phyloP scores from a whole-genome alignment of 768 basidiomycete genomes.

The Psilocybe sp. region DNA sequence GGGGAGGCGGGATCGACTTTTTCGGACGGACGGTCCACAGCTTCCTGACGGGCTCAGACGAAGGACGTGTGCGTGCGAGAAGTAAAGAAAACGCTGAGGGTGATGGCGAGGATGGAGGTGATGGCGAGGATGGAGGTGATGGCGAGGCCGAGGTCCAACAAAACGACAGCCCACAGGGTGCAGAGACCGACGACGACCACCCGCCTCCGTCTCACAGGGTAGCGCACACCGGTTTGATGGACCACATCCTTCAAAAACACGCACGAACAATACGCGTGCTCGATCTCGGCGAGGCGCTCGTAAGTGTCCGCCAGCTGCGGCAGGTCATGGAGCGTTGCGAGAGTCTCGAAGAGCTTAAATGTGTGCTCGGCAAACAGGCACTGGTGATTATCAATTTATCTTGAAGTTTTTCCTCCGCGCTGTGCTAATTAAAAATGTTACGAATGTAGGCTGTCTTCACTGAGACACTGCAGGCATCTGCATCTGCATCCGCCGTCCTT shows the following conservation, averaged over 20 bases:
- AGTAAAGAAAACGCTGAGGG: too few species aligned
- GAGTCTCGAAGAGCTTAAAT: constrained; percentile 32
- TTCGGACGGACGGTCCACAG: too few species aligned
- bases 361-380: constrained; percentile 26
- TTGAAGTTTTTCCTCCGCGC: neutral
- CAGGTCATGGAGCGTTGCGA: constrained; percentile 28
- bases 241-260: constrained; percentile 36
- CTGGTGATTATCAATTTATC: constrained; percentile 27
- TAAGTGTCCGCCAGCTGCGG: constrained; percentile 24
- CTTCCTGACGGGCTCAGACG: too few species aligned
- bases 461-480: constrained; percentile 22
- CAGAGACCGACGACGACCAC: too few species aligned
- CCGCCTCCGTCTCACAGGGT: neutral
- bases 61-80: too few species aligned
- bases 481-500: constrained; percentile 16
- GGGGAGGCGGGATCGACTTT: too few species aligned
- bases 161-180: too few species aligned
- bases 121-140: too few species aligned
- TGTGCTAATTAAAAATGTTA: neutral
- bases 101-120: too few species aligned
- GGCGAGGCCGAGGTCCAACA: too few species aligned
- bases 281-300: constrained; percentile 27
- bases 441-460: neutral
- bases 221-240: constrained; percentile 33
- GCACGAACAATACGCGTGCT: constrained; percentile 28